Evolutionary conservation across 306 rosid species (phyloP).

Genomic region (Rosa multiflora): DNA sequence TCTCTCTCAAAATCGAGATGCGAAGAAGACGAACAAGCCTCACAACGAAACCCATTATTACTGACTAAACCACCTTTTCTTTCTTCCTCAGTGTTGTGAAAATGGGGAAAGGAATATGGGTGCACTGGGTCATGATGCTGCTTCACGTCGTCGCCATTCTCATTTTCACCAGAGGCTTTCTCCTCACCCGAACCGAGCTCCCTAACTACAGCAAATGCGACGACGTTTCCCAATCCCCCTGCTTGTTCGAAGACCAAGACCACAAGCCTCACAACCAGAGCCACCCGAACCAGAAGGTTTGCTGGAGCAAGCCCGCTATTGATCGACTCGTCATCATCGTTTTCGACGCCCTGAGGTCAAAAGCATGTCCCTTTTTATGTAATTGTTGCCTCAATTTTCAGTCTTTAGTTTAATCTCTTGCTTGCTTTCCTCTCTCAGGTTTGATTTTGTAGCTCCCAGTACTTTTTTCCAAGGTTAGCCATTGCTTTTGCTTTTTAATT

Average conservation of each 20-base stretch:
- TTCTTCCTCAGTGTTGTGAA: not conserved
- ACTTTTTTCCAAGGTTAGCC: constrained; percentile 66
- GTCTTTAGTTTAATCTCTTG: not conserved
- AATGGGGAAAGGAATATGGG: constrained; percentile 47
- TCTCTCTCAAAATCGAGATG: not conserved
- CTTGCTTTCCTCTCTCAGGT: constrained; percentile 36
- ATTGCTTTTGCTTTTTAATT: not conserved
- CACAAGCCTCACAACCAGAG: constrained; percentile 7
- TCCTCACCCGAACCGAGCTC: constrained; percentile 92
- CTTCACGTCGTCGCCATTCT: constrained; percentile 62
- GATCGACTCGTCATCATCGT: constrained; percentile 64
- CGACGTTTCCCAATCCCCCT: constrained; percentile 62
- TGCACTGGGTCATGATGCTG: constrained; percentile 54
- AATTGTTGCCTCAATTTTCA: not conserved
- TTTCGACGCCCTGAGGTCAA: constrained; percentile 77
- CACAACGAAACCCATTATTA: not conserved
- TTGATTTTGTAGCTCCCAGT: constrained; percentile 93
- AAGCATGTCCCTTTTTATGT: not conserved
- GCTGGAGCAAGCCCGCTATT: constrained; percentile 74
- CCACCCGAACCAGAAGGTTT: constrained; percentile 27
- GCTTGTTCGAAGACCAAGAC: constrained; percentile 31
- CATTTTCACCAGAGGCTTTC: constrained; percentile 79
- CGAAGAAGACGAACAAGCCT: not conserved
- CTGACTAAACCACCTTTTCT: not conserved
- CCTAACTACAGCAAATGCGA: constrained; percentile 71